Evolutionary conservation across 116 monocot species (phyloP).

Genomic region (Phalaenopsis hybrid): DNA sequence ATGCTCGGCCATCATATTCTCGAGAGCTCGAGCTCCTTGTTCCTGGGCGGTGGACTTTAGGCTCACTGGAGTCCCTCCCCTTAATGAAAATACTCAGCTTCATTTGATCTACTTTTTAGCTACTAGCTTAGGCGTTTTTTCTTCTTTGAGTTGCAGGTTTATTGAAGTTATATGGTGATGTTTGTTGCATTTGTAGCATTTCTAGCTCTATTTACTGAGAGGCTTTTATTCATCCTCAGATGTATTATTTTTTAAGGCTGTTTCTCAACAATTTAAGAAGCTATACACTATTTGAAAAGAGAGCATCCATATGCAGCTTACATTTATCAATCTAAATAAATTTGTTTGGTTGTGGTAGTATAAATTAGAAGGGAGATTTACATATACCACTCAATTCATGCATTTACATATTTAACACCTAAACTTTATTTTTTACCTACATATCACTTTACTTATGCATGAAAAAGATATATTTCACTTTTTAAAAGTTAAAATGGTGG

Average conservation of each 20-base stretch:
- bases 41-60: slow-evolving; percentile 25
- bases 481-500: too few relatives aligned
- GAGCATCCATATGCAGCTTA: too few relatives aligned
- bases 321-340: too few relatives aligned
- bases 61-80: background rate
- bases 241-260: background rate
- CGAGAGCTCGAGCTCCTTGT: slow-evolving; percentile 51
- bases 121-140: background rate
- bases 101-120: background rate
- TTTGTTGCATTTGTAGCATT: background rate
- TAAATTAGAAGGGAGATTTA: too few relatives aligned
- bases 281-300: background rate
- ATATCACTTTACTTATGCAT: too few relatives aligned
- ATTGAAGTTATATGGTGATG: background rate
- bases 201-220: background rate
- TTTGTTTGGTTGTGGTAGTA: too few relatives aligned
- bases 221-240: background rate
- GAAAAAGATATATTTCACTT: too few relatives aligned
- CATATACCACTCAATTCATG: too few relatives aligned
- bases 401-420: too few relatives aligned
- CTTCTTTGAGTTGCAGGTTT: background rate
- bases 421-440: too few relatives aligned
- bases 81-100: background rate
- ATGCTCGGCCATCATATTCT: slow-evolving; percentile 38
- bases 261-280: slow-evolving; percentile 1